Percentiles rank a stretch among this genome's conserved stretches.
Evolutionary conservation across 768 basidiomycete species (phyloP).

Genomic region (Mycena filopes): DNA sequence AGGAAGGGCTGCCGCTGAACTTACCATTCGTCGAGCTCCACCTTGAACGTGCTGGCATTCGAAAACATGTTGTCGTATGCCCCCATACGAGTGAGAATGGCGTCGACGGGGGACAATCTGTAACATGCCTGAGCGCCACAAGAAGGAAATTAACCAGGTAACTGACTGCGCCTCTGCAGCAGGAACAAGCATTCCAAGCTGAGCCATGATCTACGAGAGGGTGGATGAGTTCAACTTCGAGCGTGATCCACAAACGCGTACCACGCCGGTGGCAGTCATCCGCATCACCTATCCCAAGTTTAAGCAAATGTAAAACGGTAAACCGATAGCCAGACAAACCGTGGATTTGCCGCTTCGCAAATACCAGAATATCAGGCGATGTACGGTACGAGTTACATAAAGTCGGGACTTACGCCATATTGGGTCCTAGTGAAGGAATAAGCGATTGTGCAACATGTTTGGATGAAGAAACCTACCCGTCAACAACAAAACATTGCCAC

Average conservation of each 20-base stretch:
- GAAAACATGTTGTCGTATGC: constrained; percentile 99
- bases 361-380: constrained; percentile 9
- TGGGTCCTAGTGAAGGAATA: constrained; percentile 65
- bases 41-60: constrained; percentile 96
- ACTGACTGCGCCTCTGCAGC: constrained; percentile 79
- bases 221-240: constrained; percentile 1
- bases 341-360: constrained; percentile 78
- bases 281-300: constrained; percentile 72
- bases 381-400: not conserved
- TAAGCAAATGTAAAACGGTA: not conserved
- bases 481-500: constrained; percentile 81
- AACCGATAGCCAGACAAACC: constrained; percentile 42
- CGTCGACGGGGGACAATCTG: constrained; percentile 89
- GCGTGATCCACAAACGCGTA: constrained; percentile 47
- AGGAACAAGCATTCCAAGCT: constrained; percentile 95
- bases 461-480: constrained; percentile 69
- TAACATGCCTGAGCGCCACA: constrained; percentile 12
- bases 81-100: constrained; percentile 97
- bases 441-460: not conserved
- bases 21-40: constrained; percentile 97
- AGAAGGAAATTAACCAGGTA: not conserved
- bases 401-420: constrained; percentile 77
- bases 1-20: constrained; percentile 20
- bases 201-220: constrained; percentile 81
- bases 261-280: constrained; percentile 95